Evolutionary conservation across 345 rosid genomes (phyloP).

Genomic region (Iberis pinnata): DNA sequence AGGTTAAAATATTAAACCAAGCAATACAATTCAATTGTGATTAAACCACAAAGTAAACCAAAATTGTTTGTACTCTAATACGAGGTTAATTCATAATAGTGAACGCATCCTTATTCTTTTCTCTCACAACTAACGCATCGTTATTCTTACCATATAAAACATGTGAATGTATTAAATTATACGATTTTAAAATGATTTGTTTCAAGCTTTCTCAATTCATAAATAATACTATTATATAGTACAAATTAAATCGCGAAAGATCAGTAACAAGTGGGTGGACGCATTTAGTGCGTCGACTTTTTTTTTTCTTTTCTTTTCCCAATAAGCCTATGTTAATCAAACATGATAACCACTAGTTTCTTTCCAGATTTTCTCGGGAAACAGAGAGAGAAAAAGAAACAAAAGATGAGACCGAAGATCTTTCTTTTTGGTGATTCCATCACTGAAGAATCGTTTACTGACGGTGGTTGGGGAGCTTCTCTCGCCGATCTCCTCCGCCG

Average conservation of each 20-base stretch:
- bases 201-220: background rate
- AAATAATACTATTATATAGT: too few species aligned
- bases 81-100: background rate
- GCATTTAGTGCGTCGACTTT: conserved; percentile 24
- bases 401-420: conserved; percentile 59
- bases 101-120: background rate
- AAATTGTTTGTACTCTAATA: too few species aligned
- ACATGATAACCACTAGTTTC: background rate
- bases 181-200: background rate
- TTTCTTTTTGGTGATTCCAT: conserved; percentile 87
- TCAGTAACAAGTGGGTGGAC: conserved; percentile 24
- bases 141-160: background rate
- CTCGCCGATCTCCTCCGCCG: conserved; percentile 74
- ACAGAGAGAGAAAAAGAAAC: background rate
- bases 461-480: conserved; percentile 81
- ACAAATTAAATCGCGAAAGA: conserved; percentile 9
- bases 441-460: conserved; percentile 63
- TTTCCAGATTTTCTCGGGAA: background rate
- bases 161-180: conserved; percentile 4
- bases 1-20: too few species aligned
- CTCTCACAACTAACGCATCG: too few species aligned
- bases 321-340: background rate
- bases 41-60: too few species aligned
- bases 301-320: conserved; percentile 1
- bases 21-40: too few species aligned